These are phyloP conservation scores for Graphilbum ipis-grandicollis DNA, from an alignment of 2,329 filamentous ascomycete species.

Conservation along the genomic window DNA sequence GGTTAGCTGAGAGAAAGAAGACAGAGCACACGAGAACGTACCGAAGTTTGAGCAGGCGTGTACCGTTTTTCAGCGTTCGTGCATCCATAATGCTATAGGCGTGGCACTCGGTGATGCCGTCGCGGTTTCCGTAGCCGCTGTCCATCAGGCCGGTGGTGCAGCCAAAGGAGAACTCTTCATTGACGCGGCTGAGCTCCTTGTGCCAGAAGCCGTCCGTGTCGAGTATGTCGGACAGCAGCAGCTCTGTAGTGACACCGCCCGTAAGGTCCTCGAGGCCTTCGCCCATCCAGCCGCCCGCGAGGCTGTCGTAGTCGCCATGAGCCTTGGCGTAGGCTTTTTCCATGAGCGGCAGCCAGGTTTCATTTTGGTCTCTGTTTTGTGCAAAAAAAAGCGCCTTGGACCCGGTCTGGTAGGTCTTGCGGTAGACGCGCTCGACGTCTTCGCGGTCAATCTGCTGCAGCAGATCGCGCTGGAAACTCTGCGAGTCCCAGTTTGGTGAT, in stretches of 20 bases:
- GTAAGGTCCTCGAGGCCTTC: constrained; percentile 43
- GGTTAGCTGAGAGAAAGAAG: not conserved
- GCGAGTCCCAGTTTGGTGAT: constrained; percentile 67
- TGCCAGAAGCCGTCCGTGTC: constrained; percentile 67
- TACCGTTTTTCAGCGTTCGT: constrained; percentile 35
- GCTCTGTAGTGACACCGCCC: constrained; percentile 48
- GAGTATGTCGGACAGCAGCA: constrained; percentile 50
- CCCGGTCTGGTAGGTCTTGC: constrained; percentile 54
- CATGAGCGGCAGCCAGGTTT: constrained; percentile 64
- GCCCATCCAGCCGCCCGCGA: constrained; percentile 52
- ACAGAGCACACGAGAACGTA: constrained; percentile 1
- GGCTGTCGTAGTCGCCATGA: constrained; percentile 60
- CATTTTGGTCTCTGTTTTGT: constrained; percentile 55
- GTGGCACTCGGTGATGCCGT: constrained; percentile 40
- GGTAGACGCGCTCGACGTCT: constrained; percentile 46
- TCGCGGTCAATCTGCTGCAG: constrained; percentile 60
- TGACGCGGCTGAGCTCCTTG: constrained; percentile 60
- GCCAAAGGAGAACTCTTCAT: constrained; percentile 58
- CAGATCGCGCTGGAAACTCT: constrained; percentile 54
- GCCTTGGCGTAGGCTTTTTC: constrained; percentile 73
- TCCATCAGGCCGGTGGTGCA: constrained; percentile 34
- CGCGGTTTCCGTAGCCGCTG: constrained; percentile 27
- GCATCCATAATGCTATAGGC: constrained; percentile 44
- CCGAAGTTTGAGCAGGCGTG: constrained; percentile 45
- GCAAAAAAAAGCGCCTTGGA: constrained; percentile 62